phyloP scores from a whole-genome alignment of 2,329 filamentous ascomycete genomes.

The Exutisphaerella laricina region DNA sequence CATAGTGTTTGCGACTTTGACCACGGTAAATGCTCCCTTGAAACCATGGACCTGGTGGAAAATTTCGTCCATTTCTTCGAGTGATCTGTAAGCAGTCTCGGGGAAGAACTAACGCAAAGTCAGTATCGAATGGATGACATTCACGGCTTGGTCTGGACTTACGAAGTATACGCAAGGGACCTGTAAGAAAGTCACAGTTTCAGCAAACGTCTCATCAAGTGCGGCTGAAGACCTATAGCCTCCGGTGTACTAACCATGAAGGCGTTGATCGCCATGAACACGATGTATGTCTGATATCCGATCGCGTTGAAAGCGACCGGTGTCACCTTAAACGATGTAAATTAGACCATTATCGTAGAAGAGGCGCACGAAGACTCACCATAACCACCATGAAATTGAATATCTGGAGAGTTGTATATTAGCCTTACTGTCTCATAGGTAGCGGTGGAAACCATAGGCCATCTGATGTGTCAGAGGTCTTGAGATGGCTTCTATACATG shows the following conservation, averaged over 20 bases:
- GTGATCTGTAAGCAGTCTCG: conserved; percentile 57
- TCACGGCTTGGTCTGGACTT: no score
- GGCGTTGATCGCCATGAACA: conserved; percentile 60
- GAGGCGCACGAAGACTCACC: no score
- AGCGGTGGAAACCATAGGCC: no score
- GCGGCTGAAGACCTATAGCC: no score
- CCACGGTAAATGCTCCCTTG: conserved; percentile 53
- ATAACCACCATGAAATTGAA: conserved; percentile 17
- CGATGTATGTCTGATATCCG: conserved; percentile 55
- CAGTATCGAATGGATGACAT: neutral
- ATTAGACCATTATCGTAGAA: neutral
- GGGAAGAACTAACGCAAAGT: conserved; percentile 48
- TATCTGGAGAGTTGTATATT: neutral
- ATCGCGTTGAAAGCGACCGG: conserved; percentile 55
- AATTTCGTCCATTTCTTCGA: conserved; percentile 63
- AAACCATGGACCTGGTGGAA: conserved; percentile 26
- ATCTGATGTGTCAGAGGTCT: no score
- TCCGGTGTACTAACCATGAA: no score
- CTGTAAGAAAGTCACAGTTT: no score
- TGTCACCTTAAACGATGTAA: conserved; percentile 51
- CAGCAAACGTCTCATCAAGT: no score
- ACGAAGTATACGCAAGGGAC: conserved; percentile 40
- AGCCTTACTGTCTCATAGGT: no score
- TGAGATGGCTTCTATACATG: no score
- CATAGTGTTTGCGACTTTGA: conserved; percentile 47